Evolutionary conservation across 768 basidiomycete genomes (phyloP), one percentile per base, ranked within the genome.

Genomic region (Tubosaeta sp.): DNA sequence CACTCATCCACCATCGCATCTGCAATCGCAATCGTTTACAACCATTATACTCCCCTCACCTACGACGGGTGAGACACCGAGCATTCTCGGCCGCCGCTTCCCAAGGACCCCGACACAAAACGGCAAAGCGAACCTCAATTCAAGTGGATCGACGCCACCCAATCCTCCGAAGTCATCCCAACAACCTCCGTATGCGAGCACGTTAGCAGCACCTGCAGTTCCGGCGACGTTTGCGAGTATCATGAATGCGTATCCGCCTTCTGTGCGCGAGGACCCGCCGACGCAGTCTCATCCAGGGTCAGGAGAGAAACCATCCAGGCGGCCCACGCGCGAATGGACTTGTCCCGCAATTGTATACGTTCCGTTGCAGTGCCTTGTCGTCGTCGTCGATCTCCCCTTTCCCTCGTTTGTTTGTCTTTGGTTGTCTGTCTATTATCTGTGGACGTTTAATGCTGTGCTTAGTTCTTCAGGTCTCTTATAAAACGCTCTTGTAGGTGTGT

Each of bases 201-300:
- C 22, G 22, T 22, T 3, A 3, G 22, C 22, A 22, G 22, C 22
- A 22, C 22, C 22, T 22, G 22, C 72, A 0, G 70, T 78, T 9
- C 76, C 81, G 2, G 71, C 82, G 26, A 78, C 83, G 48, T 79
- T 86, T 63, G 85, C 83, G 32, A 82, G 78, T 54, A 84, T 87
- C 56, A 82, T 87, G 83, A 80, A 83, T 58, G 83, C 84, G 17
- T 85, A 84, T 64, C 76, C 82, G 10, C 64, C 59, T 16, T 56
- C 63, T n/a, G 51, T 33, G 10, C 63, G 59, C 17, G 67, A 58
- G 8, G 61, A 64, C n/a, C 55, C 66, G 6, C 60, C 61, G 9
- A 56, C 53, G 16, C 64, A 59, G 29, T 65, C 65, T 13, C 22
- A 22, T 22, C 22, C 22, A 22, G 3, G 22, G 22, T 22, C 22